A percentile compares a stretch with the other conserved stretches of the same genome.
These are phyloP conservation scores for Mycena albidolilacea DNA, from an alignment of 768 basidiomycete species.

Conservation along the genomic window DNA sequence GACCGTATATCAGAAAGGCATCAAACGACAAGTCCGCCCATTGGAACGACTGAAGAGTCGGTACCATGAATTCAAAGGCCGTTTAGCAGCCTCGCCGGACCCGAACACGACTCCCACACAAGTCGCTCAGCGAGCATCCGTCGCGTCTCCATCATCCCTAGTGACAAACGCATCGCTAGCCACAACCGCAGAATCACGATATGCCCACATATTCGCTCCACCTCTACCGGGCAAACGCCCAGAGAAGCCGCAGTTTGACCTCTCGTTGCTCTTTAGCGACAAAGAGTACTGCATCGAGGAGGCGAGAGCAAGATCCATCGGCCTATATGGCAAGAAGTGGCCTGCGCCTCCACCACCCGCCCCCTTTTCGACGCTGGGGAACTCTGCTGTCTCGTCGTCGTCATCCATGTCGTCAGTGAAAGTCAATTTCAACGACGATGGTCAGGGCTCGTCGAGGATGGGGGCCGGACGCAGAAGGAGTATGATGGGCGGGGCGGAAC, in stretches of 20 bases:
- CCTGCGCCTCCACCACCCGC: constrained; percentile 70
- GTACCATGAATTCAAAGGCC: constrained; percentile 84
- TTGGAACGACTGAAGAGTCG: constrained; percentile 86
- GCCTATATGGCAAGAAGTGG: constrained; percentile 90
- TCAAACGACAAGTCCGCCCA: constrained; percentile 86
- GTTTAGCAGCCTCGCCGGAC: constrained; percentile 58
- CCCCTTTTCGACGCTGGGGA: constrained; percentile 43
- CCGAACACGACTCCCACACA: constrained; percentile 42
- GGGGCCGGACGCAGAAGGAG: constrained; percentile 61
- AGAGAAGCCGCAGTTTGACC: constrained; percentile 79
- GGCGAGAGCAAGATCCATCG: constrained; percentile 85
- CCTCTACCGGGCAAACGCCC: constrained; percentile 77
- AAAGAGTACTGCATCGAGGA: constrained; percentile 92
- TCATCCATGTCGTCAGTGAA: constrained; percentile 56
- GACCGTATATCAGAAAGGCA: constrained; percentile 84
- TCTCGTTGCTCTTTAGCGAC: constrained; percentile 80
- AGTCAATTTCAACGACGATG: constrained; percentile 76
- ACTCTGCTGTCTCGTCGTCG: constrained; percentile 44
- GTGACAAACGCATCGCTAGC: constrained; percentile 48
- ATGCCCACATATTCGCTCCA: constrained; percentile 82
- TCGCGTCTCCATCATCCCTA: constrained; percentile 52
- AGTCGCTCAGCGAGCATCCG: constrained; percentile 41
- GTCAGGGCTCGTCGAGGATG: constrained; percentile 60
- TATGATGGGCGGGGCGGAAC: constrained; percentile 67
- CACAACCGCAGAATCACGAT: constrained; percentile 66